These are phyloP conservation scores for Schizosaccharomyces octosporus DNA, from an alignment of 805 yeast species.

Conservation along the genomic window DNA sequence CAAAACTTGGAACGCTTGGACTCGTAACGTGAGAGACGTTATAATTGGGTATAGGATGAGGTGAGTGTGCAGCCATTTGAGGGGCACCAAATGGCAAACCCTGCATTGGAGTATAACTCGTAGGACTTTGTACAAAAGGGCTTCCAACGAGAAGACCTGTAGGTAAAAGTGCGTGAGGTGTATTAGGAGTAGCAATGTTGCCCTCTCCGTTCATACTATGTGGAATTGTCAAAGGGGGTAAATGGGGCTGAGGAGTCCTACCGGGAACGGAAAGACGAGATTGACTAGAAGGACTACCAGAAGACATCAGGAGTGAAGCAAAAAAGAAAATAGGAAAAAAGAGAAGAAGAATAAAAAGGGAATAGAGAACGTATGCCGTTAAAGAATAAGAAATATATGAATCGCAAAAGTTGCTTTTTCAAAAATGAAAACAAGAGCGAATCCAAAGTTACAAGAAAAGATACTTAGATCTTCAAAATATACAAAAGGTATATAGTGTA, in stretches of 20 bases:
- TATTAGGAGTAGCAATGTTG: neutral
- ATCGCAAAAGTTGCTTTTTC: too few relatives aligned
- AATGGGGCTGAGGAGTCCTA: neutral
- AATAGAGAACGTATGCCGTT: neutral
- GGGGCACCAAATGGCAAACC: neutral
- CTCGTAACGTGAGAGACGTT: neutral
- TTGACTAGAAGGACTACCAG: neutral
- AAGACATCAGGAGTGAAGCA: neutral
- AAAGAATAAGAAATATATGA: too few relatives aligned
- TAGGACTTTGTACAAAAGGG: conserved; percentile 14
- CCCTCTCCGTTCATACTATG: neutral
- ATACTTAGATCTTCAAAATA: too few relatives aligned
- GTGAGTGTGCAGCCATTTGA: neutral
- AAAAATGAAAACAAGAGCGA: too few relatives aligned
- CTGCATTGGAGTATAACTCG: conserved; percentile 7
- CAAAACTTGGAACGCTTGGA: neutral
- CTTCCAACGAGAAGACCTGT: conserved; percentile 14
- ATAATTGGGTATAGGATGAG: neutral
- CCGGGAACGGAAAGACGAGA: neutral
- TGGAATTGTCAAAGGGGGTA: neutral
- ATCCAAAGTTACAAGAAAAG: too few relatives aligned
- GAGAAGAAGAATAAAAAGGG: neutral
- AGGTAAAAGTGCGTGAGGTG: conserved; percentile 10
- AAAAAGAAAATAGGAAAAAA: neutral
- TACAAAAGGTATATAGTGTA: too few relatives aligned